phyloP scores from a whole-genome alignment of 2,329 filamentous ascomycete species.

The Aspergillus caelatus region DNA sequence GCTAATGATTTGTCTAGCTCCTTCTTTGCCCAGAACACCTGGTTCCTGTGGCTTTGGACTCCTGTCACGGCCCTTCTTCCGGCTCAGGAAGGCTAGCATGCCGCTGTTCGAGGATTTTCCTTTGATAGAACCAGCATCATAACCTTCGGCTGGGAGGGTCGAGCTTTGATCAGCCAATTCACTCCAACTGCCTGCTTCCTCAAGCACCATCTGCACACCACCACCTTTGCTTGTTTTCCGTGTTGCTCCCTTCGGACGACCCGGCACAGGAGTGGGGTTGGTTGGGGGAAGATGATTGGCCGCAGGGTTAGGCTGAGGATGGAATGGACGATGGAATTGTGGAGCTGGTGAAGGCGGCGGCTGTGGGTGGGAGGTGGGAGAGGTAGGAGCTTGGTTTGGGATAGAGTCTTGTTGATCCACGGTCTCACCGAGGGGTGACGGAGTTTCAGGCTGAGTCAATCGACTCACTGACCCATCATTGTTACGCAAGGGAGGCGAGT shows the following conservation, averaged over 20 bases:
- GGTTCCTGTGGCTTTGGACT: conserved; percentile 94
- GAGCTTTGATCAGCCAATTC: conserved; percentile 84
- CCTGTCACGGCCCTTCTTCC: conserved; percentile 86
- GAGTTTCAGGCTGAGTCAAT: conserved; percentile 30
- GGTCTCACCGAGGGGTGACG: conserved; percentile 32
- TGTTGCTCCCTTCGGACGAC: conserved; percentile 61
- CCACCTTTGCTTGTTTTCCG: conserved; percentile 77
- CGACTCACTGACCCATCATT: conserved; percentile 32
- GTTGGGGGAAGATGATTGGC: conserved; percentile 43
- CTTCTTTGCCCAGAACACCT: conserved; percentile 92
- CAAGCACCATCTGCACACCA: conserved; percentile 87
- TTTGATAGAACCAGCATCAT: conserved; percentile 39
- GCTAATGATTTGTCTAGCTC: conserved; percentile 79
- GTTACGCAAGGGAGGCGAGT: conserved; percentile 33
- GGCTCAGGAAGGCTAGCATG: conserved; percentile 85
- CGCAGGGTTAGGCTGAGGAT: conserved; percentile 30
- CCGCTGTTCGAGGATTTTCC: conserved; percentile 63
- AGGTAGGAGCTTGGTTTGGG: conserved; percentile 16
- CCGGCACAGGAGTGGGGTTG: conserved; percentile 38
- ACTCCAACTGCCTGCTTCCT: conserved; percentile 87
- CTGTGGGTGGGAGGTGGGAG: conserved; percentile 18
- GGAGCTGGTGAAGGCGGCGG: conserved; percentile 23
- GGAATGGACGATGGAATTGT: neutral
- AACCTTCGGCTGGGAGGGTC: conserved; percentile 70
- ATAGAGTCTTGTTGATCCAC: conserved; percentile 29